Percentiles rank a stretch among this genome's conserved stretches.
These are phyloP conservation scores for Aspergillus floridensis DNA, from an alignment of 2,329 filamentous ascomycete species.

Conservation along the genomic window DNA sequence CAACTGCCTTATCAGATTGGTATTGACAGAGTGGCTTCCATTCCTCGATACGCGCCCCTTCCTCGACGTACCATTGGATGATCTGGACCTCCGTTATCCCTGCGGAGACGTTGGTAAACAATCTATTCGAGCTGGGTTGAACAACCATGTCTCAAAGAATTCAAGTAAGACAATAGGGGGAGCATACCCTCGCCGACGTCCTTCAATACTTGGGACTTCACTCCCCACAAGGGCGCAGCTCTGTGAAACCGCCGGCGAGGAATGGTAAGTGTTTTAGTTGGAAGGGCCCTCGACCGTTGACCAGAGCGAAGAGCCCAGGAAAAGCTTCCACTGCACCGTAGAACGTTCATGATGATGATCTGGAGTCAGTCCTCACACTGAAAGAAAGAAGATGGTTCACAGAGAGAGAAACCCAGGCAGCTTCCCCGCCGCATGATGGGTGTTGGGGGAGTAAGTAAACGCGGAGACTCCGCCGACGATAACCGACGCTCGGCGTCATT, in stretches of 20 bases:
- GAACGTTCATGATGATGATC: constrained; percentile 28
- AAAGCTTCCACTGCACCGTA: constrained; percentile 32
- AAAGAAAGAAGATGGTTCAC: background rate
- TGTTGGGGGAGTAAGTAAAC: constrained; percentile 3
- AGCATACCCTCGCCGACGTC: constrained; percentile 44
- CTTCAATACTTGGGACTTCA: constrained; percentile 42
- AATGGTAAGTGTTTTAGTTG: constrained; percentile 24
- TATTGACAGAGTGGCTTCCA: constrained; percentile 98
- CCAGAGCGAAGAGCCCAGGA: constrained; percentile 26
- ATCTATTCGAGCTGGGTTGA: constrained; percentile 2
- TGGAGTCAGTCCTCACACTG: background rate
- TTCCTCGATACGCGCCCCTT: constrained; percentile 91
- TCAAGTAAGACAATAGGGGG: background rate
- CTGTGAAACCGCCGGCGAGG: constrained; percentile 37
- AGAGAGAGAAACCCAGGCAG: constrained; percentile 4
- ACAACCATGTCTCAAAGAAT: background rate
- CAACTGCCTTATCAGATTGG: constrained; percentile 89
- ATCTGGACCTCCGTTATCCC: constrained; percentile 98
- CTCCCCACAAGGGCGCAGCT: constrained; percentile 32
- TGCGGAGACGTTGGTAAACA: constrained; percentile 37
- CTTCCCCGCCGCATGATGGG: constrained; percentile 8
- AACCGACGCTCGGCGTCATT: constrained; percentile 22
- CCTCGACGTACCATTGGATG: constrained; percentile 99
- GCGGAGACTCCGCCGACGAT: constrained; percentile 20
- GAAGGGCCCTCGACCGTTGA: constrained; percentile 25